Percentiles rank a stretch among this genome's conserved stretches.
Conservation (phyloP, 2,329 filamentous ascomycete species). For the Cytospora paraplurivora region DNA sequence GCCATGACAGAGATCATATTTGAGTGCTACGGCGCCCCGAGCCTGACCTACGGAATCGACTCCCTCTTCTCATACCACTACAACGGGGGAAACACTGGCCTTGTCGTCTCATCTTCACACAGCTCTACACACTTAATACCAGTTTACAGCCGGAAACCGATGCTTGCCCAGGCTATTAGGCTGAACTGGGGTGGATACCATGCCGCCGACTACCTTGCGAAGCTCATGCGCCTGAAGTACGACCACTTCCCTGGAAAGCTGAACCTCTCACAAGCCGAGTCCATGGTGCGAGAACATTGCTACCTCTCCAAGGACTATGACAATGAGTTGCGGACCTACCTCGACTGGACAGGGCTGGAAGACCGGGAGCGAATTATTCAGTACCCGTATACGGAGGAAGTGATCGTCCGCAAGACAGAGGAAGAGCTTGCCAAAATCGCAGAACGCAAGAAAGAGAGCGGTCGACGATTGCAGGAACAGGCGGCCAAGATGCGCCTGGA, state of each 20-base stretch:
- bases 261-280: conserved; percentile 82
- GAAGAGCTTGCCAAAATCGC: conserved; percentile 89
- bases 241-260: conserved; percentile 85
- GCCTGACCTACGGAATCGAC: conserved; percentile 91
- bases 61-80: conserved; percentile 94
- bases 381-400: conserved; percentile 89
- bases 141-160: conserved; percentile 81
- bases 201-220: conserved; percentile 85
- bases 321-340: conserved; percentile 70
- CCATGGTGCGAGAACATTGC: conserved; percentile 85
- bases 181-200: conserved; percentile 96
- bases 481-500: conserved; percentile 97
- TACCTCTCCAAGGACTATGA: conserved; percentile 87
- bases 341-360: conserved; percentile 92
- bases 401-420: conserved; percentile 87
- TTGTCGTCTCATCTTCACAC: conserved; percentile 90
- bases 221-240: conserved; percentile 89
- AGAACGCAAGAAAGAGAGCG: conserved; percentile 93
- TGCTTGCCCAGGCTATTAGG: conserved; percentile 82
- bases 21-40: conserved; percentile 90
- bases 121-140: conserved; percentile 95
- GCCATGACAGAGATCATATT: conserved; percentile 98
- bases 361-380: conserved; percentile 88
- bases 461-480: conserved; percentile 87
- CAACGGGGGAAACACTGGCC: conserved; percentile 83